Base-by-base conservation (phyloP, 306 rosid genomes). In the Rubus parviflorus region DNA sequence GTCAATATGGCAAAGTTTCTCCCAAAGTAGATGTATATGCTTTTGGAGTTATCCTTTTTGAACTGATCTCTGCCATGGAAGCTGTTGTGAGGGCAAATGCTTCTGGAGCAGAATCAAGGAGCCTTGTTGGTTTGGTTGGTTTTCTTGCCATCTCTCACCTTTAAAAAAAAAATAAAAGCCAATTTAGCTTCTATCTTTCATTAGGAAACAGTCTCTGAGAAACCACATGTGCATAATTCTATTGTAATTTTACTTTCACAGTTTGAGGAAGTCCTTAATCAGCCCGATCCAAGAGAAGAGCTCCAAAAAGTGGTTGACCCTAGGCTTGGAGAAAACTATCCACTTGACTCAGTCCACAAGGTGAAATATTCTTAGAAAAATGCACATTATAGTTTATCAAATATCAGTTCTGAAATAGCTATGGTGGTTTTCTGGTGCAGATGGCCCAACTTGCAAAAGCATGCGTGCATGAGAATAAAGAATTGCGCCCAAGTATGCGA, bases 21-120 rank as follows among this genome's bases (percentile, higher is more conserved):
- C 92, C 98, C 35, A 93, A 93, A 79, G 81, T 93, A 56, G 98
- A 93, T 60, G 98, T 89, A 3, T 91, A 86, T 72, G 97, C 98
- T 38, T 92, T 94, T 15, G 98, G 97, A 23, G 98, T 94, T 42
- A 97, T 94, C 74, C 88, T 94, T 68, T 94, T 80, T 67, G 98
- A 94, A 83, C 90, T 94, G 40, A 94, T 94, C 77, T 94, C 98
- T 73, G 95, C 97, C 51, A 91, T 89, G 89, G 91, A 86, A 84
- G 98, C 98, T 60, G 77, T 93, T 41, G 70, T 91, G 14, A 88
- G 74, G 74, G 75, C 73, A 7, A 53, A 83, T 64, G 86, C 76
- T 80, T 73, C 83, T 0, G 79, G 73, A 58, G 70, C 84, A 49
- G 98, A 91, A 76, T 78, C 97, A 23, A 91, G 78, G 67, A 95